Percentiles rank a stretch among this genome's conserved stretches.
Conservation (phyloP, 345 rosid genomes). For the Conringia planisiliqua region DNA sequence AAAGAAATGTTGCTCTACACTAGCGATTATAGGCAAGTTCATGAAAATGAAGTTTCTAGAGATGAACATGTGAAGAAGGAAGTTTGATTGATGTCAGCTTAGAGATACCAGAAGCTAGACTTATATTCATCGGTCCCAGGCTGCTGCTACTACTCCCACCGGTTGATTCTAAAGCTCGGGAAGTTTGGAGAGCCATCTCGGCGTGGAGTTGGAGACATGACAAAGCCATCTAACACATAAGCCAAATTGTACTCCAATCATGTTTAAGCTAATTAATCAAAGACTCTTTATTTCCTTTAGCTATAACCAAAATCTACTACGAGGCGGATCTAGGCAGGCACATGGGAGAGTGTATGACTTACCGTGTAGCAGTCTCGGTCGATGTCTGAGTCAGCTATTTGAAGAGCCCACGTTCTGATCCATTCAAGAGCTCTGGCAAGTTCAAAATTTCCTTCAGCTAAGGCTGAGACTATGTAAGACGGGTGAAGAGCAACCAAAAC, state of each 20-base stretch:
- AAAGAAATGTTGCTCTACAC: neutral
- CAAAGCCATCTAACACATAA: constrained; percentile 66
- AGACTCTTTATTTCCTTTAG: neutral
- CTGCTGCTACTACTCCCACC: constrained; percentile 17
- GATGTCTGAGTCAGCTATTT: constrained; percentile 66
- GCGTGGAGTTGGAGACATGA: constrained; percentile 84
- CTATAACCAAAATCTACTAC: constrained; percentile 3
- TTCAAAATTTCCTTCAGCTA: constrained; percentile 71
- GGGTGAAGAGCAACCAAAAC: constrained; percentile 82
- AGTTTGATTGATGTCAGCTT: constrained; percentile 35
- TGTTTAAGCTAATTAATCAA: neutral
- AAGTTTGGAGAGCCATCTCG: constrained; percentile 91
- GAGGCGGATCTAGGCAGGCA: neutral
- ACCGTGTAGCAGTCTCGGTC: constrained; percentile 87
- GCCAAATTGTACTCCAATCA: neutral
- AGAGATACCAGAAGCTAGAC: constrained; percentile 16
- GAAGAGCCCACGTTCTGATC: constrained; percentile 81
- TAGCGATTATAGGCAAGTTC: neutral
- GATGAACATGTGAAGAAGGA: constrained; percentile 28
- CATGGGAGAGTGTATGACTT: constrained; percentile 31
- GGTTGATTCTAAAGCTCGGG: constrained; percentile 63
- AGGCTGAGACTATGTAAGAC: constrained; percentile 63
- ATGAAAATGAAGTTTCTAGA: constrained; percentile 3
- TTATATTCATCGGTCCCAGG: constrained; percentile 23
- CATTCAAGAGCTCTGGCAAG: constrained; percentile 84